These are phyloP conservation scores for Sporisorium reilianum DNA, from an alignment of 1,284 basidiomycete species.

Conservation along the genomic window DNA sequence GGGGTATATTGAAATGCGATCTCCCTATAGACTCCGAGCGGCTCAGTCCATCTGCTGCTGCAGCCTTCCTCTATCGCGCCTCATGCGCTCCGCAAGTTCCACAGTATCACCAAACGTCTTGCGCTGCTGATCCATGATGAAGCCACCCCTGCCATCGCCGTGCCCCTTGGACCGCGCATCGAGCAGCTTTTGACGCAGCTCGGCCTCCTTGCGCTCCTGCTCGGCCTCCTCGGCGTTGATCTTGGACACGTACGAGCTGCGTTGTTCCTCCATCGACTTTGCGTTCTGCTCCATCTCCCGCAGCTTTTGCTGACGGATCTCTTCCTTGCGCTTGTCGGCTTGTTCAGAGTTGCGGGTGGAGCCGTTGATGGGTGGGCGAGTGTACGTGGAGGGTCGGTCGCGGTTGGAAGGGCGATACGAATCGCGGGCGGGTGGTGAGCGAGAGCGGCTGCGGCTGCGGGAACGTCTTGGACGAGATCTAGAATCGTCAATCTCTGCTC, in stretches of 20 bases:
- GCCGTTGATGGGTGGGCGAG: constrained; percentile 8
- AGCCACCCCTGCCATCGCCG: constrained; percentile 55
- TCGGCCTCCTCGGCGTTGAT: constrained; percentile 54
- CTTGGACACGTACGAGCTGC: constrained; percentile 68
- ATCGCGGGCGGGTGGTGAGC: constrained; percentile 24
- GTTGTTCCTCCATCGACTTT: constrained; percentile 75
- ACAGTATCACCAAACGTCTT: constrained; percentile 55
- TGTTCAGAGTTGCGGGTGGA: constrained; percentile 55
- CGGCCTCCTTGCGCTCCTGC: constrained; percentile 52
- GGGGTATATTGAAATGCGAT: constrained; percentile 2
- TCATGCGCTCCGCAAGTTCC: constrained; percentile 55
- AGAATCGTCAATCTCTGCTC: constrained; percentile 41
- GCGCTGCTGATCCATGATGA: constrained; percentile 61
- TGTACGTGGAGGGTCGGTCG: background rate
- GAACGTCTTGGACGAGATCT: constrained; percentile 16
- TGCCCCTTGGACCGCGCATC: constrained; percentile 34
- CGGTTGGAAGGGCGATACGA: background rate
- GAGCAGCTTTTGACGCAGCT: constrained; percentile 49
- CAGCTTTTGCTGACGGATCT: constrained; percentile 82
- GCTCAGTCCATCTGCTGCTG: constrained; percentile 51
- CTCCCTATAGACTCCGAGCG: background rate
- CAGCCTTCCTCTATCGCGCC: constrained; percentile 46
- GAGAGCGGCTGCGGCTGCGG: constrained; percentile 21
- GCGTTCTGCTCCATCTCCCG: constrained; percentile 87
- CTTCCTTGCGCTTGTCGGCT: constrained; percentile 67